Percentiles rank a stretch among this genome's conserved stretches.
phyloP scores from a whole-genome alignment of 805 yeast genomes.

The Lipomyces mesembrius region DNA sequence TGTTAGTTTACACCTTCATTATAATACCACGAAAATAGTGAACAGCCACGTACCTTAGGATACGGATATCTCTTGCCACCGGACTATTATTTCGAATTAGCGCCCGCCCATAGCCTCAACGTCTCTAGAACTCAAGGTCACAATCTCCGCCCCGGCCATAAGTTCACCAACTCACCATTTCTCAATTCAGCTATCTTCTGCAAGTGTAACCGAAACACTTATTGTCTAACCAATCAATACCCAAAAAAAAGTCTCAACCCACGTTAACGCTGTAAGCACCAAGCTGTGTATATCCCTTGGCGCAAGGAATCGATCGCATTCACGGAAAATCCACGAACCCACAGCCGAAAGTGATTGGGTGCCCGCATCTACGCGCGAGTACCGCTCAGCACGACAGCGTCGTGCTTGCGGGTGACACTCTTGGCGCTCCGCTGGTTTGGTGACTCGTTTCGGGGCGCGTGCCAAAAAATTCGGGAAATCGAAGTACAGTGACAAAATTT shows the following conservation, averaged over 20 bases:
- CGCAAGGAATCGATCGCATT: not conserved
- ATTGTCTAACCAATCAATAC: not conserved
- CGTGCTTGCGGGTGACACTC: no score
- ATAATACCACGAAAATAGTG: not conserved
- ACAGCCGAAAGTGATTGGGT: not conserved
- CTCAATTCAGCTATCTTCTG: constrained; percentile 5
- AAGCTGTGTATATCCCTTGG: not conserved
- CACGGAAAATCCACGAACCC: constrained; percentile 1
- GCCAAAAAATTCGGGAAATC: no score
- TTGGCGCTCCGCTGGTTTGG: no score
- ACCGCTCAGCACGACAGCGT: not conserved
- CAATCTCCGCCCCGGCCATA: not conserved
- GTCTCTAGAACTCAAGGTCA: not conserved
- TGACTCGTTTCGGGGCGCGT: no score
- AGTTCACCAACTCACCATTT: not conserved
- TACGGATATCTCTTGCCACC: constrained; percentile 41
- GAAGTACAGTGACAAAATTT: no score
- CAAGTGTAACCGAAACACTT: not conserved
- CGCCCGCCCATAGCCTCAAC: not conserved
- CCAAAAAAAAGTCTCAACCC: not conserved
- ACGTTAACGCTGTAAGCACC: not conserved
- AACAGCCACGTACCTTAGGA: constrained; percentile 37
- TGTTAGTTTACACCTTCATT: not conserved
- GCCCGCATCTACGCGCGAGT: not conserved
- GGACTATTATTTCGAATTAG: constrained; percentile 27